Evolutionary conservation across 148 eudicot species (phyloP), one percentile per base, ranked within the genome.

Genomic region (Hydrangea macrophylla): DNA sequence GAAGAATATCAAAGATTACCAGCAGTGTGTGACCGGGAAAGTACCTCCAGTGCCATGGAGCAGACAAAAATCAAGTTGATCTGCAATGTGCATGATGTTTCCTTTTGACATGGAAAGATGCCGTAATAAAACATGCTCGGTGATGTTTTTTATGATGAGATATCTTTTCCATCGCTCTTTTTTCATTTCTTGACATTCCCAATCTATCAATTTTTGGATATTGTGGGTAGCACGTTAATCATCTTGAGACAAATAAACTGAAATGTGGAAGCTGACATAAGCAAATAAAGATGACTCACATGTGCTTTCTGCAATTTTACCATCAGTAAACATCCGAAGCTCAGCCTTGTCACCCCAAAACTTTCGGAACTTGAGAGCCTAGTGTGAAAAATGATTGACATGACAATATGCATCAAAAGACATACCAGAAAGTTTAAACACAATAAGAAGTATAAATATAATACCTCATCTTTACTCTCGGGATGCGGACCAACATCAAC

Each of bases 261-360:
- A 66, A 37, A n/a, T 26, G 39, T 61, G 67, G 31, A 42, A 61
- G 56, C 42, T 37, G 67, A 59, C 22, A 25, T 0, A 55, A 69
- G 37, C n/a, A 32, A 20, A 57, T 23, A 40, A 30, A 51, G 65
- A 55, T 44, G 64, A 67, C 93, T 78, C 69, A 90, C 99, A 83
- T 31, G 86, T 85, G 71, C 87, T 79, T 78, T 92, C 97, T 61
- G 90, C 92, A 71, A 92, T 92, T 83, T 75, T 85, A 65, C 92
- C 90, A 85, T 91, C 96, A 71, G 78, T 84, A 75, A 90, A 87
- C 70, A 81, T 80, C 30, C 97, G 80, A 39, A 87, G 83, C 55
- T 92, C 92, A 9, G 97, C 79, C 76, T 84, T 90, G 2, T 84
- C 88, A 45, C 98, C 99, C 99, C 99, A 94, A 76, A 94, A 94